Base-by-base conservation (phyloP, 768 basidiomycete species). In the Megacollybia marginata region DNA sequence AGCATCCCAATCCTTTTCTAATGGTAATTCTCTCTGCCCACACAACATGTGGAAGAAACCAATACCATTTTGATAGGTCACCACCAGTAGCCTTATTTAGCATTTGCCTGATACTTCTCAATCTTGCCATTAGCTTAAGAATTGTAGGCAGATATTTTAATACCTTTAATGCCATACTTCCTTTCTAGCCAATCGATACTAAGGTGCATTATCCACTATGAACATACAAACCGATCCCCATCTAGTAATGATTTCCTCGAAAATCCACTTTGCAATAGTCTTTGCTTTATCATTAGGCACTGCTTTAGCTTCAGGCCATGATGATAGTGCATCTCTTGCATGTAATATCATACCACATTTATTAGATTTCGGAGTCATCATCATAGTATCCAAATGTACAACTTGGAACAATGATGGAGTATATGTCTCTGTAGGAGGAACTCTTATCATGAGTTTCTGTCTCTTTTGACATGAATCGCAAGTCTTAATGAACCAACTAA, bases 401-500 rank as follows among this genome's bases (percentile, higher is more conserved):
- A n/a, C n/a, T n/a, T n/a, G n/a, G n/a, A n/a, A n/a, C n/a, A n/a
- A n/a, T 6, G 56, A 55, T 20, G 54, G 54, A 0, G 64, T 61
- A 2, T 48, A 44, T 0, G 65, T 48, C 8, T 65, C 53, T 2
- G 56, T 55, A 11, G 68, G 64, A 3, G 62, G 67, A 2, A 67
- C 58, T 2, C n/a, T n/a, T n/a, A n/a, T n/a, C n/a, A n/a, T n/a
- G n/a, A n/a, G 59, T 47, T 2, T 65, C 28, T 20, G 62, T 49
- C 2, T 52, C 53, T 34, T 46, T 47, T 71, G 67, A 51, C 67
- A 69, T 6, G 58, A 33, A 46, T 65, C 65, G 38, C 69, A 69
- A 11, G 62, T 62, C 13, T 58, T 55, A 8, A 68, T 33, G 43
- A 57, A 68, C 64, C 65, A 67, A 18, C 48, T 40, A 3, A 69